phyloP scores from a whole-genome alignment of 2,329 filamentous ascomycete species.

The Cercospora zeae-maydis region DNA sequence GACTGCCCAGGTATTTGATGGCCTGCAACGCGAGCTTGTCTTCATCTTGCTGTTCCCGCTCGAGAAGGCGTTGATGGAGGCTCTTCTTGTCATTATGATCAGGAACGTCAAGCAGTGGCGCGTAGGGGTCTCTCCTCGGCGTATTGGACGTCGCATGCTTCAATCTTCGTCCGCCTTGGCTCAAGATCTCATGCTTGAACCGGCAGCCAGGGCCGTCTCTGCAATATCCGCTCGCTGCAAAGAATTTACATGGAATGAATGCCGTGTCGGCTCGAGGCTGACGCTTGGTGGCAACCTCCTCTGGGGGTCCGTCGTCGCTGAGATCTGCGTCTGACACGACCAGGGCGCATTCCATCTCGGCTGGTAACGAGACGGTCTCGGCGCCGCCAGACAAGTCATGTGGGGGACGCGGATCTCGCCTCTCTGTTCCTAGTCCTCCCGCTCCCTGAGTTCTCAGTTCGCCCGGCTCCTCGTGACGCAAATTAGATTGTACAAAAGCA shows the following conservation, averaged over 20 bases:
- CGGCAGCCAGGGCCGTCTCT: slow-evolving; percentile 34
- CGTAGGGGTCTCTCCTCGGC: slow-evolving; percentile 19
- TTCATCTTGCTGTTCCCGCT: slow-evolving; percentile 45
- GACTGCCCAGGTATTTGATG: slow-evolving; percentile 46
- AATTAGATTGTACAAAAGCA: not conserved
- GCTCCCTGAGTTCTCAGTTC: not conserved
- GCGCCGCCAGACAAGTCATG: not conserved
- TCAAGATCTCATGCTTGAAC: slow-evolving; percentile 34
- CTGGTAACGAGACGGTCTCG: not conserved
- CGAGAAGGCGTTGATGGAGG: slow-evolving; percentile 37
- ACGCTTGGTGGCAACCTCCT: slow-evolving; percentile 39
- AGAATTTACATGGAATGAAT: slow-evolving; percentile 31
- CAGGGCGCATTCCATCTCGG: not conserved
- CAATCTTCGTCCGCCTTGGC: not conserved
- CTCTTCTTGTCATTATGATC: slow-evolving; percentile 13
- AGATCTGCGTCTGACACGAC: not conserved
- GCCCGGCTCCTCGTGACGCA: not conserved
- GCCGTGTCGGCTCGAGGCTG: slow-evolving; percentile 2
- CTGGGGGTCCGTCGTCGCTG: slow-evolving; percentile 33
- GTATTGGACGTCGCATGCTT: slow-evolving; percentile 2
- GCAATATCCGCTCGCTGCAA: slow-evolving; percentile 33
- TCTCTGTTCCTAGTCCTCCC: not conserved
- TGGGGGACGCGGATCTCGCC: not conserved
- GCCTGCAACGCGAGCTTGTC: slow-evolving; percentile 44
- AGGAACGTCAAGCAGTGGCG: slow-evolving; percentile 21